Evolutionary conservation across 257 asterid species (phyloP).

Genomic region (Gynochthodes officinalis): DNA sequence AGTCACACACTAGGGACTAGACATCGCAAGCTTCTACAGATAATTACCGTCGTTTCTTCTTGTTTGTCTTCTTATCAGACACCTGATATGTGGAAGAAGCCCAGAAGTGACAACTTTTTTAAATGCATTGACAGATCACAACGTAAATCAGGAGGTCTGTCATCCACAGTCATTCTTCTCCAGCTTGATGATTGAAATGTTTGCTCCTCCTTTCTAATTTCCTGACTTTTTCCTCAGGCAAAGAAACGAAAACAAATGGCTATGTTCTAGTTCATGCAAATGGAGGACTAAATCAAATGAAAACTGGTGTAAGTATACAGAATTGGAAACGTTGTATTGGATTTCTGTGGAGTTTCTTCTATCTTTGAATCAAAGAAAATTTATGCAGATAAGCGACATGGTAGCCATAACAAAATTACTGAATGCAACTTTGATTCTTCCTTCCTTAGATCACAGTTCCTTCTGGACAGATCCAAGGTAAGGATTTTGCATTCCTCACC

Average conservation of each 20-base stretch:
- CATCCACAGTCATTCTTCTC: background rate
- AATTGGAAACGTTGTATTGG: background rate
- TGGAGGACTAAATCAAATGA: conserved; percentile 49
- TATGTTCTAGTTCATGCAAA: conserved; percentile 36
- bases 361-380: background rate
- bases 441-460: conserved; percentile 41
- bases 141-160: conserved; percentile 26
- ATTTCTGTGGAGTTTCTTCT: background rate
- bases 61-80: conserved; percentile 8
- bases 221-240: conserved; percentile 12
- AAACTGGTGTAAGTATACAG: conserved; percentile 30
- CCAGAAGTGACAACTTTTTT: conserved; percentile 19
- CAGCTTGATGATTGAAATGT: background rate
- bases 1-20: no score
- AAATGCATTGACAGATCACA: conserved; percentile 28
- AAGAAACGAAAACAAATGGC: conserved; percentile 26
- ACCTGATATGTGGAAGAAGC: conserved; percentile 32
- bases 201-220: background rate
- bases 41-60: background rate
- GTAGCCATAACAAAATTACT: conserved; percentile 41
- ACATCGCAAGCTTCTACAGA: no score
- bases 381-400: conserved; percentile 42
- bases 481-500: conserved; percentile 2
- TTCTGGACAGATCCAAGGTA: conserved; percentile 47
- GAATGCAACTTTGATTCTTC: conserved; percentile 40